Evolutionary conservation across 2,329 filamentous ascomycete species (phyloP).

Genomic region (Chalaropsis ovoidea): DNA sequence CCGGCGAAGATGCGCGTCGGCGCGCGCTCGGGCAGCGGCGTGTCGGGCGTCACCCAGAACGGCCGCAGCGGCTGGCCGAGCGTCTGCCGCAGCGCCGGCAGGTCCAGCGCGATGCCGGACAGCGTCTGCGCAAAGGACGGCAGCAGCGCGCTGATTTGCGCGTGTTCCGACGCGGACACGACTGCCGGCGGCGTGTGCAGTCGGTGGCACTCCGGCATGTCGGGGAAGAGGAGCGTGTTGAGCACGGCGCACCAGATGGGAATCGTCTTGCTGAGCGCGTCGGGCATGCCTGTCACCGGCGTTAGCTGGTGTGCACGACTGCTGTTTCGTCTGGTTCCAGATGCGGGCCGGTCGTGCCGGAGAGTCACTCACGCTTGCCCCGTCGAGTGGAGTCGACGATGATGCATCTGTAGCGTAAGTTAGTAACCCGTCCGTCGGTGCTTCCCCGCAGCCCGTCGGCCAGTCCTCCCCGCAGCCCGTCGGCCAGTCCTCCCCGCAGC

Average conservation of each 20-base stretch:
- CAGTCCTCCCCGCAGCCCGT: too few relatives aligned
- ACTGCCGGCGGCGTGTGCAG: slow-evolving; percentile 64
- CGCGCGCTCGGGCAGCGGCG: slow-evolving; percentile 34
- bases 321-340: neutral
- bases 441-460: neutral
- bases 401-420: slow-evolving; percentile 47
- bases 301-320: slow-evolving; percentile 22
- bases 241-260: slow-evolving; percentile 88
- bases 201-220: slow-evolving; percentile 34
- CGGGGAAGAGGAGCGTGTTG: slow-evolving; percentile 67
- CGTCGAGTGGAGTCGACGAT: slow-evolving; percentile 88
- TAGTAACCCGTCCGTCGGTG: neutral
- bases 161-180: slow-evolving; percentile 63
- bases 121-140: slow-evolving; percentile 46
- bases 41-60: slow-evolving; percentile 69
- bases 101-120: slow-evolving; percentile 49
- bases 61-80: slow-evolving; percentile 65
- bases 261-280: slow-evolving; percentile 85
- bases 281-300: slow-evolving; percentile 60
- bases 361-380: slow-evolving; percentile 59
- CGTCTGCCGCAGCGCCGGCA: slow-evolving; percentile 43
- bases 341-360: neutral
- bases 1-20: slow-evolving; percentile 39
- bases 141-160: slow-evolving; percentile 60
- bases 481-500: too few relatives aligned